A percentile compares a stretch with the other conserved stretches of the same genome.
These are phyloP conservation scores for Sporothrix brunneoviolacea DNA, from an alignment of 2,329 filamentous ascomycete genomes.

Conservation along the genomic window DNA sequence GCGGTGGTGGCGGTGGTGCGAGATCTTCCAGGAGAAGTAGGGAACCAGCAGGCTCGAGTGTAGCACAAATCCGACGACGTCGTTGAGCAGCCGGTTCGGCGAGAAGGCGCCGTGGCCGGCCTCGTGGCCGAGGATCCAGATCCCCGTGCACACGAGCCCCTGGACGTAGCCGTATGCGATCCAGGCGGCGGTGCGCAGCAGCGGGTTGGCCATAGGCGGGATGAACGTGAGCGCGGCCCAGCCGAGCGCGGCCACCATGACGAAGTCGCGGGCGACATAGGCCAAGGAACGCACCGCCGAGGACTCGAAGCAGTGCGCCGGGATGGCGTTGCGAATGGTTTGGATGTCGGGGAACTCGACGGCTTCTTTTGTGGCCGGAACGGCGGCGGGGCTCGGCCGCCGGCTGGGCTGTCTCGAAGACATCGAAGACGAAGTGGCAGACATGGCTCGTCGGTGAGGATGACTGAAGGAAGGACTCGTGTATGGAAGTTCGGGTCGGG, in stretches of 20 bases:
- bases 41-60: conserved; percentile 82
- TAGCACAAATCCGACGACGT: conserved; percentile 82
- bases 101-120: conserved; percentile 97
- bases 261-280: conserved; percentile 80
- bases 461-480: not conserved
- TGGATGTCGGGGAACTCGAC: conserved; percentile 60
- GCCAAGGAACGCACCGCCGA: conserved; percentile 66
- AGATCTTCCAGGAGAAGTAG: conserved; percentile 99
- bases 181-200: conserved; percentile 59
- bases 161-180: conserved; percentile 69
- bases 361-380: not conserved
- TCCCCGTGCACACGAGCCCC: conserved; percentile 83
- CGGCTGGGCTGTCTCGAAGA: conserved; percentile 11
- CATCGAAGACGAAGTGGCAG: conserved; percentile 5
- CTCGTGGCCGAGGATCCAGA: conserved; percentile 97
- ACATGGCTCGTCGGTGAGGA: not conserved
- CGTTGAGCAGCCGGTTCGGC: conserved; percentile 80
- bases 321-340: conserved; percentile 92
- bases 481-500: not conserved
- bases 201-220: conserved; percentile 71
- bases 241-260: conserved; percentile 68
- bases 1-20: conserved; percentile 99
- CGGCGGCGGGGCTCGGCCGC: not conserved
- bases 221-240: conserved; percentile 84
- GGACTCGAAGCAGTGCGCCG: conserved; percentile 92